These are phyloP conservation scores for Vigna trinervia DNA, from an alignment of 306 rosid species.

Conservation along the genomic window DNA sequence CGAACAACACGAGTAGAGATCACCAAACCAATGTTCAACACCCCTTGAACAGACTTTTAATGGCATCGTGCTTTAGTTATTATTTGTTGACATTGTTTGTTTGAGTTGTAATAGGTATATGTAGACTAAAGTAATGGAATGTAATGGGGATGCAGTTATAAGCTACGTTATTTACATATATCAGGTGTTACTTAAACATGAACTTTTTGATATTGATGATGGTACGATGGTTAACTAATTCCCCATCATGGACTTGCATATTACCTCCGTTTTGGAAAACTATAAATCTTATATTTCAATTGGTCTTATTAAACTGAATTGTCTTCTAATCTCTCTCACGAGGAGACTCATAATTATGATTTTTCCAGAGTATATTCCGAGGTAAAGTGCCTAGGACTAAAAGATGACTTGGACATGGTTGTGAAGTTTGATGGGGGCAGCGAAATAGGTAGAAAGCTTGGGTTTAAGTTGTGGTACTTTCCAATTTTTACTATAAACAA, in stretches of 20 bases:
- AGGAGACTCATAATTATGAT: not conserved
- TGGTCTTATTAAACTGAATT: not conserved
- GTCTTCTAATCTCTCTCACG: not conserved
- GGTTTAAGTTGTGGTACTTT: slow-evolving; percentile 10
- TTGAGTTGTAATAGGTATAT: not conserved
- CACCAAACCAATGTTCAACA: not conserved
- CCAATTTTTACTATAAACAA: not conserved
- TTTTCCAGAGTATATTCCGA: not conserved
- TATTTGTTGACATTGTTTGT: no score
- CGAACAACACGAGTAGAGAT: not conserved
- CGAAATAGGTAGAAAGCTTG: not conserved
- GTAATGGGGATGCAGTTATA: not conserved
- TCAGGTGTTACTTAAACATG: not conserved
- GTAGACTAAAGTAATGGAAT: not conserved
- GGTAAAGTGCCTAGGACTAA: slow-evolving; percentile 8
- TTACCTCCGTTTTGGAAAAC: not conserved
- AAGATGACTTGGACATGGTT: not conserved
- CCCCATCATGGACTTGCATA: not conserved
- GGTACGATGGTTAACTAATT: not conserved
- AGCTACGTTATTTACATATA: not conserved
- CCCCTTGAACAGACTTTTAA: not conserved
- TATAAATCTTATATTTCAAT: not conserved
- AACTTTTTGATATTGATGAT: not conserved
- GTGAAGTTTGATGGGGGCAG: not conserved
- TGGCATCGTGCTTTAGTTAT: not conserved